Percentiles rank a stretch among this genome's conserved stretches.
These are phyloP conservation scores for Letharia columbiana DNA, from an alignment of 495 filamentous ascomycete genomes.

Conservation along the genomic window DNA sequence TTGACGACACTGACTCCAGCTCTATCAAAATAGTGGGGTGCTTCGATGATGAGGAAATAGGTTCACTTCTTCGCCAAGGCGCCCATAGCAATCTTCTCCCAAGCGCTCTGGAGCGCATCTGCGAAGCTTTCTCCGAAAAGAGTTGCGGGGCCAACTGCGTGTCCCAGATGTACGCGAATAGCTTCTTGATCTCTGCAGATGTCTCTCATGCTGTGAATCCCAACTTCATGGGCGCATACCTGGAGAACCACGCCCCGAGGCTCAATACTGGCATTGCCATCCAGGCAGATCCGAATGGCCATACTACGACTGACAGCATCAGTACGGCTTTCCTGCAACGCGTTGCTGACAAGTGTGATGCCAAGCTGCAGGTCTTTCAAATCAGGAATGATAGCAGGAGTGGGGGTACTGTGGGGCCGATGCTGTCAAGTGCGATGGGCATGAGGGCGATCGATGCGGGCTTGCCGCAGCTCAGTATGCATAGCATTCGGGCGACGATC, in stretches of 20 bases:
- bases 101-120: constrained; percentile 65
- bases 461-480: constrained; percentile 90
- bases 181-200: constrained; percentile 86
- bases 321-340: constrained; percentile 66
- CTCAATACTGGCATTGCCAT: constrained; percentile 87
- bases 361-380: constrained; percentile 79
- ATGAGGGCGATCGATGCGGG: constrained; percentile 83
- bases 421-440: constrained; percentile 73
- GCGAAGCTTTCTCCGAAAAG: constrained; percentile 54
- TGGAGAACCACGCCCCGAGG: constrained; percentile 73
- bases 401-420: constrained; percentile 93
- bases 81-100: constrained; percentile 82
- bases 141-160: constrained; percentile 57
- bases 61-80: constrained; percentile 80
- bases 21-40: constrained; percentile 78
- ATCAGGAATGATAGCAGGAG: constrained; percentile 83
- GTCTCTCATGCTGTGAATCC: constrained; percentile 93
- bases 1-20: constrained; percentile 32
- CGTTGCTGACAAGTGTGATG: constrained; percentile 59
- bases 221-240: constrained; percentile 76
- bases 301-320: constrained; percentile 85
- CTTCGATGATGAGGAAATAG: constrained; percentile 96
- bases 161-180: constrained; percentile 80
- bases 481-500: constrained; percentile 84
- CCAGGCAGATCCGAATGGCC: constrained; percentile 78